Evolutionary conservation across 2,329 filamentous ascomycete genomes (phyloP).

Genomic region (Penicillium expansum): DNA sequence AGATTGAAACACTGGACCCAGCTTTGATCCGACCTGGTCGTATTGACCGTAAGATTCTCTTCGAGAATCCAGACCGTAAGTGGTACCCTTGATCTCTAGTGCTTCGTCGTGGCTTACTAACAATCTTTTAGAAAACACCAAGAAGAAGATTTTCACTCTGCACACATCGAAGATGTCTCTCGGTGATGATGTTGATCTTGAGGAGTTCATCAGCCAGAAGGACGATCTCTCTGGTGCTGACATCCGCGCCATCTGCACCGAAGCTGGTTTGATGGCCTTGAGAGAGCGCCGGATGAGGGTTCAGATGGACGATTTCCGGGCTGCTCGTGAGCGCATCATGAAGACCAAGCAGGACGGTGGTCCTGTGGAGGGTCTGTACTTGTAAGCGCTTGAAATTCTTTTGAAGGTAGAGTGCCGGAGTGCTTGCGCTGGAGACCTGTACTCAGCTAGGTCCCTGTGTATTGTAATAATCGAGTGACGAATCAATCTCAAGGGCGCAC

Average conservation of each 20-base stretch:
- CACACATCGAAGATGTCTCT: constrained; percentile 99
- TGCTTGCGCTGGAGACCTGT: constrained; percentile 4
- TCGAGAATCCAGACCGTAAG: constrained; percentile 68
- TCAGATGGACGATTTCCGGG: constrained; percentile 96
- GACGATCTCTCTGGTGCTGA: constrained; percentile 95
- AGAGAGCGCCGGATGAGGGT: constrained; percentile 96
- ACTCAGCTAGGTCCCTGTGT: constrained; percentile 19
- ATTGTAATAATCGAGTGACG: constrained; percentile 26
- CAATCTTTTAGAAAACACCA: constrained; percentile 66
- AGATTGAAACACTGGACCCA: constrained; percentile 96
- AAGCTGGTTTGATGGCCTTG: constrained; percentile 90
- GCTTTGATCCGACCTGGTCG: constrained; percentile 93
- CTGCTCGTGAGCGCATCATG: constrained; percentile 87
- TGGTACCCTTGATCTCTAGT: constrained; percentile 8
- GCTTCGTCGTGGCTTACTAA: constrained; percentile 20
- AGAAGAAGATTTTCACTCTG: constrained; percentile 96
- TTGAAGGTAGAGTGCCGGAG: neutral
- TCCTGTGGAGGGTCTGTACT: constrained; percentile 87
- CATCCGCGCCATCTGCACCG: constrained; percentile 98
- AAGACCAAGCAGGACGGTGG: constrained; percentile 99
- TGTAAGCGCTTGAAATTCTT: constrained; percentile 58
- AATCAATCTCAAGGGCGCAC: constrained; percentile 10
- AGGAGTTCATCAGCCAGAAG: constrained; percentile 98
- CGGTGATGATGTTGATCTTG: constrained; percentile 92
- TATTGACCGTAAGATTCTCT: constrained; percentile 95